Conservation (phyloP, 305 asterid genomes). For the Fraxinus floribunda region DNA sequence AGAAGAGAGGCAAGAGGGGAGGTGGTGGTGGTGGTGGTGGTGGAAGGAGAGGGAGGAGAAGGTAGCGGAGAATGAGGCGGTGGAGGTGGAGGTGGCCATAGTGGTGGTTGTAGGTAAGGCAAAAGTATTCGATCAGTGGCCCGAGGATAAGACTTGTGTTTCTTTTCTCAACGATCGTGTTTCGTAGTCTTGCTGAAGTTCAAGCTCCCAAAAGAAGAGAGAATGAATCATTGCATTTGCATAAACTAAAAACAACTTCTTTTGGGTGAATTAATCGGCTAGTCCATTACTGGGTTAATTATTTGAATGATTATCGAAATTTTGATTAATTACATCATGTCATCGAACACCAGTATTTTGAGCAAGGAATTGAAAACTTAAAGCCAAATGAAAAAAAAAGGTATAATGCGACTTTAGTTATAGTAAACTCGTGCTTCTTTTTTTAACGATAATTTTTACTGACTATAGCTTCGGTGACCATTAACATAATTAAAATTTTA, state of each 20-base stretch:
- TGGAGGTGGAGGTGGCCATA: constrained; percentile 28
- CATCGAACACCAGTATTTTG: neutral
- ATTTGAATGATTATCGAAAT: too few species aligned
- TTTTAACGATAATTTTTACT: too few species aligned
- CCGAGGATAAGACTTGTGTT: constrained; percentile 17
- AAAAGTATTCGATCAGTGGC: constrained; percentile 20
- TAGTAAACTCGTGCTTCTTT: too few species aligned
- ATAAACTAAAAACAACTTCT: neutral
- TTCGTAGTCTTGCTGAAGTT: neutral
- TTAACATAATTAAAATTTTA: too few species aligned
- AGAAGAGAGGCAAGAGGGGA: neutral
- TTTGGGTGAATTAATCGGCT: neutral
- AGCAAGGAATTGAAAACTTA: neutral
- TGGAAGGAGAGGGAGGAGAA: constrained; percentile 34
- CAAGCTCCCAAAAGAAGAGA: neutral
- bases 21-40: constrained; percentile 12
- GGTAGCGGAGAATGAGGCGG: constrained; percentile 36
- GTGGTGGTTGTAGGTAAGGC: neutral
- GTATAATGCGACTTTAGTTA: neutral
- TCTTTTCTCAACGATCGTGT: neutral
- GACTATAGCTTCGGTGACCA: too few species aligned
- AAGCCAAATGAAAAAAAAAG: neutral
- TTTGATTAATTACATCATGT: neutral
- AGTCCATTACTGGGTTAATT: neutral
- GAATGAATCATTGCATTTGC: neutral